Percentiles rank a stretch among this genome's conserved stretches.
Conservation (phyloP, 352 stramenopile species). For the Phytophthora fragariae region DNA sequence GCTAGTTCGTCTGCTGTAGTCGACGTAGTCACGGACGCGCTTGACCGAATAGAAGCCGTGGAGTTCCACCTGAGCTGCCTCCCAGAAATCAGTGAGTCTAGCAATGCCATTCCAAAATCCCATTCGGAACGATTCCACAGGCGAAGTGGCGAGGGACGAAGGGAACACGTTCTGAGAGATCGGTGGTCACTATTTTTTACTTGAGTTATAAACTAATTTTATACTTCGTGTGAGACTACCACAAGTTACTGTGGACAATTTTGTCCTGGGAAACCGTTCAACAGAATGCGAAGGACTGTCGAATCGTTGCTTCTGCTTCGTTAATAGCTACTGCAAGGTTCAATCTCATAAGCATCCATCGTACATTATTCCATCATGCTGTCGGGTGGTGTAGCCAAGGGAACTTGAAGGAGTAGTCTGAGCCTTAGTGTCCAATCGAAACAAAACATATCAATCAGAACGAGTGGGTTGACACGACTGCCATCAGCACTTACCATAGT, state of each 20-base stretch:
- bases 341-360: neutral
- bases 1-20: constrained; percentile 8
- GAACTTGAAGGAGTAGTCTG: neutral
- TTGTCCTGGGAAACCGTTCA: too few relatives aligned
- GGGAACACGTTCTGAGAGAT: too few relatives aligned
- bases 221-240: too few relatives aligned
- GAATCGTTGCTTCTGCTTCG: too few relatives aligned
- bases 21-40: constrained; percentile 15
- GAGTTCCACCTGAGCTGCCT: constrained; percentile 27
- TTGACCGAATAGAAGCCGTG: constrained; percentile 29
- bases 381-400: neutral
- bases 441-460: neutral
- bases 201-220: too few relatives aligned
- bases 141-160: too few relatives aligned
- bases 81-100: constrained; percentile 9
- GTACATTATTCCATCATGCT: neutral
- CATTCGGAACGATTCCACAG: constrained; percentile 2
- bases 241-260: too few relatives aligned
- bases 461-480: neutral
- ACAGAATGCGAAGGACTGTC: too few relatives aligned
- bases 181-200: neutral
- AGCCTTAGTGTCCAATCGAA: neutral
- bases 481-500: constrained; percentile 28
- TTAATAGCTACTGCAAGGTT: too few relatives aligned
- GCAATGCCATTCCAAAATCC: neutral